A percentile compares a stretch with the other conserved stretches of the same genome.
Conservation (phyloP, 2,329 filamentous ascomycete species). For the Botryotinia convoluta region DNA sequence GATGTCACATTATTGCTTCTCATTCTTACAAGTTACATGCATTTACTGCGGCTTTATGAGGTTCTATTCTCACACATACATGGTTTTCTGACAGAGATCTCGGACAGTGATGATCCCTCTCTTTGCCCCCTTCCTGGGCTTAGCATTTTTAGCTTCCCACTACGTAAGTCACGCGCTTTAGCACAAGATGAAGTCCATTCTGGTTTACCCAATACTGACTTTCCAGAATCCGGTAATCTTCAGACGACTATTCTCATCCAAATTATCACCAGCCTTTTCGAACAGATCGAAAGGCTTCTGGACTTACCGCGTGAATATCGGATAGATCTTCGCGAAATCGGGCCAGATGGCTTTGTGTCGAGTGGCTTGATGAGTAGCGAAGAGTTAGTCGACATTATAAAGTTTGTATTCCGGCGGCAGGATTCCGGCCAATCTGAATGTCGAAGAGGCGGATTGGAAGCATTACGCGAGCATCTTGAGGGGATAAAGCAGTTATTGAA, state of each 20-base stretch:
- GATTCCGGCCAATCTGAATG: background rate
- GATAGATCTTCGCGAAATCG: background rate
- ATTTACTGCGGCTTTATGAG: background rate
- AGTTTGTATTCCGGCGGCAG: background rate
- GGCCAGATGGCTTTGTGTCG: too few relatives aligned
- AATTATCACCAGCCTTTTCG: background rate
- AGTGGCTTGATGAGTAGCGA: background rate
- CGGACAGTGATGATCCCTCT: background rate
- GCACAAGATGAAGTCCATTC: background rate
- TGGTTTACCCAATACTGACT: background rate
- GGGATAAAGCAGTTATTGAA: background rate
- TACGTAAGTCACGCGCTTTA: background rate
- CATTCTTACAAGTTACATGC: background rate
- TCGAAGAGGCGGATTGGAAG: background rate
- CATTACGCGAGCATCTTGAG: background rate
- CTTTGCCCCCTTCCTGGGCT: background rate
- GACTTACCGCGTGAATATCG: background rate
- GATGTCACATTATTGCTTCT: background rate
- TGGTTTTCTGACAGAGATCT: background rate
- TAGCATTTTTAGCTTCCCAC: background rate
- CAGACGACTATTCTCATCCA: background rate
- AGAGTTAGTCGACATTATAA: background rate
- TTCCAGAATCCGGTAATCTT: background rate
- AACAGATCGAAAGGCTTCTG: background rate
- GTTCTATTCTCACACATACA: background rate